A percentile compares a stretch with the other conserved stretches of the same genome.
phyloP scores from a whole-genome alignment of 148 eudicot genomes.

The Arctostaphylos glauca region DNA sequence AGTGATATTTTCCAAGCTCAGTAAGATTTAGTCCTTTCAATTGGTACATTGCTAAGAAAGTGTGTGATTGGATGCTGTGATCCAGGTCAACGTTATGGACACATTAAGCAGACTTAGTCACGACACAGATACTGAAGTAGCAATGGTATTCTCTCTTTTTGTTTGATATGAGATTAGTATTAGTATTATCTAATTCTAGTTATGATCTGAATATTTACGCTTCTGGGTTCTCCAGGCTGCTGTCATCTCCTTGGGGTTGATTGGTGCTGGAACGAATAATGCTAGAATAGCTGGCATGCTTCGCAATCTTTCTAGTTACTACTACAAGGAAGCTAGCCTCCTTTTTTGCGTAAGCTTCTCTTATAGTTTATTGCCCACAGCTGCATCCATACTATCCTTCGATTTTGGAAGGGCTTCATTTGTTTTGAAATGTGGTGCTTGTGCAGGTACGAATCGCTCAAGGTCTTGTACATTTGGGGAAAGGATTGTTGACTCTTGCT shows the following conservation, averaged over 20 bases:
- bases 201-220: background rate
- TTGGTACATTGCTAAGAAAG: background rate
- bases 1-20: constrained; percentile 1
- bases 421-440: constrained; percentile 9
- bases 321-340: constrained; percentile 84
- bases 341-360: constrained; percentile 70
- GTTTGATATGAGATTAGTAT: background rate
- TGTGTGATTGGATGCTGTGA: constrained; percentile 14
- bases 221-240: constrained; percentile 63
- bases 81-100: constrained; percentile 95
- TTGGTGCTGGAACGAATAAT: constrained; percentile 97
- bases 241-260: constrained; percentile 81
- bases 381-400: background rate
- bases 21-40: background rate
- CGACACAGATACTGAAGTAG: constrained; percentile 88
- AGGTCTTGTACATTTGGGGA: constrained; percentile 93
- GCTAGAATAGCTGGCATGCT: constrained; percentile 98
- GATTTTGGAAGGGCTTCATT: background rate
- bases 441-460: constrained; percentile 96
- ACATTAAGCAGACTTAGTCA: constrained; percentile 93
- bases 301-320: constrained; percentile 84
- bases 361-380: background rate
- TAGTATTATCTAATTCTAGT: background rate
- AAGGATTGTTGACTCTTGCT: constrained; percentile 82
- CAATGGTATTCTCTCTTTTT: constrained; percentile 50